These are phyloP conservation scores for Neofusicoccum laricinum DNA, from an alignment of 2,329 filamentous ascomycete species.

Conservation along the genomic window DNA sequence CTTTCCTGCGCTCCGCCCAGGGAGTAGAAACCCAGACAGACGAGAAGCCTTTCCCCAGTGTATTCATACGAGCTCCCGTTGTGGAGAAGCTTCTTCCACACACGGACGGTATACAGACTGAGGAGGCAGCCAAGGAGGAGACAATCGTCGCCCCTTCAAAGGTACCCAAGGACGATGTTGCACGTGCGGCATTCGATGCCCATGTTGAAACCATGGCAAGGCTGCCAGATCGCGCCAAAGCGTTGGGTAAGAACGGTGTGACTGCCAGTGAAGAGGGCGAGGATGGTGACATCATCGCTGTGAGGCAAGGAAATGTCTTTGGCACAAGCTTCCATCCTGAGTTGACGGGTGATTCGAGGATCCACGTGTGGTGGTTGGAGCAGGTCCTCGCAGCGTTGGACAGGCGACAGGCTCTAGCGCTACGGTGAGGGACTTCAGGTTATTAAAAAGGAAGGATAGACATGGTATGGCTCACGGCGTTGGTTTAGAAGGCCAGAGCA, in stretches of 20 bases:
- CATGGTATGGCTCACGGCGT: background rate
- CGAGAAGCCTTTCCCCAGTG: slow-evolving; percentile 64
- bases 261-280: slow-evolving; percentile 47
- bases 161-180: slow-evolving; percentile 44
- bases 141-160: slow-evolving; percentile 59
- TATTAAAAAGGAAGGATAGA: background rate
- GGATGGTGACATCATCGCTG: slow-evolving; percentile 78
- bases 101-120: slow-evolving; percentile 49
- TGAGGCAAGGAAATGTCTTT: slow-evolving; percentile 86
- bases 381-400: slow-evolving; percentile 53
- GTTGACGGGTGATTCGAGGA: slow-evolving; percentile 79
- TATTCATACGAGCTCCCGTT: slow-evolving; percentile 93
- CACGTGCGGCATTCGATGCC: slow-evolving; percentile 43
- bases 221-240: slow-evolving; percentile 52
- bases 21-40: slow-evolving; percentile 27
- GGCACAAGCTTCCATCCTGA: slow-evolving; percentile 97
- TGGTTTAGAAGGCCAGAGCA: background rate
- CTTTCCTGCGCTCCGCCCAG: slow-evolving; percentile 56
- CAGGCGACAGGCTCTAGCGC: background rate
- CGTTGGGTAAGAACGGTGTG: slow-evolving; percentile 46
- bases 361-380: slow-evolving; percentile 90
- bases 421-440: background rate
- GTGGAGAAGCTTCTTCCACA: slow-evolving; percentile 74
- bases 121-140: slow-evolving; percentile 46
- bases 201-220: slow-evolving; percentile 59